phyloP scores from a whole-genome alignment of 2,329 filamentous ascomycete genomes.

The Aspergillus transmontanensis region DNA sequence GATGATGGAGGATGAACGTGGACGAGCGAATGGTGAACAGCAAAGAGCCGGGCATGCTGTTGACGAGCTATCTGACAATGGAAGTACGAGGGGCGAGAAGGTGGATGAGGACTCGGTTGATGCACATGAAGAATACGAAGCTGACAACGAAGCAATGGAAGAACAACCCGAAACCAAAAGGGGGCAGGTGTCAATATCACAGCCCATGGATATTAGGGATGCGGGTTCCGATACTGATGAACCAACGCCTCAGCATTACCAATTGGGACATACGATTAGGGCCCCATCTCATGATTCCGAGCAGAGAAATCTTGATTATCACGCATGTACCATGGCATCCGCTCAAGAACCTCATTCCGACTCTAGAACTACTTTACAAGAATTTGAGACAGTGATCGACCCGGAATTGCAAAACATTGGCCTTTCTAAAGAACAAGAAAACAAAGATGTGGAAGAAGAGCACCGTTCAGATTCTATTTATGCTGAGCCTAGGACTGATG shows the following conservation, averaged over 20 bases:
- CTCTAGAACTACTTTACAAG: not conserved
- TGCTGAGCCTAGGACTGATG: not conserved
- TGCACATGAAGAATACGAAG: not conserved
- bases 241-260: not conserved
- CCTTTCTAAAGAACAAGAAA: not conserved
- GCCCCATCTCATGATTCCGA: not conserved
- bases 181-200: not conserved
- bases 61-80: not conserved
- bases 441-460: not conserved
- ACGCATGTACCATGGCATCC: not conserved
- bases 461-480: not conserved
- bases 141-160: not conserved
- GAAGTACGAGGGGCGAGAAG: not conserved
- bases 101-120: not conserved
- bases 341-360: not conserved
- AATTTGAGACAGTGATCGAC: not conserved
- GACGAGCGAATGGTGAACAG: not conserved
- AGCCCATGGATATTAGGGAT: not conserved
- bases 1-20: not conserved
- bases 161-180: not conserved
- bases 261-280: not conserved
- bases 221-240: not conserved
- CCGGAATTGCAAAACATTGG: slow-evolving; percentile 4
- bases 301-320: not conserved
- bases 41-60: slow-evolving; percentile 3